These are phyloP conservation scores for Lunasporangiospora selenospora DNA, from an alignment of 192 early-diverging fungal genomes.

Conservation along the genomic window DNA sequence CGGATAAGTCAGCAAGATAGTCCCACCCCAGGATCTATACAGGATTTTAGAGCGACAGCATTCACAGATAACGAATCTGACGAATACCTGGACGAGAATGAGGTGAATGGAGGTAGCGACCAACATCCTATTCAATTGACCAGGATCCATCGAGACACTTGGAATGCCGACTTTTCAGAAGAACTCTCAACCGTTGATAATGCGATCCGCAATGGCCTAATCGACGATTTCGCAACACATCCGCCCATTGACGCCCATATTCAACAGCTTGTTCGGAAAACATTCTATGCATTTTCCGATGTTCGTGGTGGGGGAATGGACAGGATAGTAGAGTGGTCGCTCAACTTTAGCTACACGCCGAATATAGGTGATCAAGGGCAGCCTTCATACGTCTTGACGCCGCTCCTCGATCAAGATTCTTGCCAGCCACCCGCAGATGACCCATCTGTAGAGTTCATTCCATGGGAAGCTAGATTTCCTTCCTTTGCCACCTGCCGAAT, in stretches of 20 bases:
- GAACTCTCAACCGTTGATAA: slow-evolving; percentile 10
- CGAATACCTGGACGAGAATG: neutral
- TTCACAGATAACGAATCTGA: neutral
- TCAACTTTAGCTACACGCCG: slow-evolving; percentile 6
- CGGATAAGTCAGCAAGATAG: neutral
- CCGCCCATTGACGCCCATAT: neutral
- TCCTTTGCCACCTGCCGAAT: slow-evolving; percentile 23
- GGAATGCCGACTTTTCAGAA: slow-evolving; percentile 4
- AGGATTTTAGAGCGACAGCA: neutral
- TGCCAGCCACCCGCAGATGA: slow-evolving; percentile 14
- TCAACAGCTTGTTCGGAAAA: neutral
- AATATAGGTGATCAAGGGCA: neutral
- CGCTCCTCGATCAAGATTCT: neutral
- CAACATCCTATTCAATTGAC: neutral
- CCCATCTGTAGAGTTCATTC: neutral
- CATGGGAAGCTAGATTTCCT: slow-evolving; percentile 20
- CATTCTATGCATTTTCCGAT: slow-evolving; percentile 17
- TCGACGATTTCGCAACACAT: slow-evolving; percentile 6
- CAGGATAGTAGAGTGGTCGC: slow-evolving; percentile 16
- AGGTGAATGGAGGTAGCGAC: neutral
- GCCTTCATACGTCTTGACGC: too few relatives aligned
- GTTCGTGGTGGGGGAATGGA: slow-evolving; percentile 23
- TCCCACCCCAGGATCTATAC: neutral
- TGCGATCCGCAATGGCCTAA: slow-evolving; percentile 16
- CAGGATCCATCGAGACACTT: slow-evolving; percentile 2